These are phyloP conservation scores for Yarrowia bubula DNA, from an alignment of 805 yeast genomes.

Conservation along the genomic window DNA sequence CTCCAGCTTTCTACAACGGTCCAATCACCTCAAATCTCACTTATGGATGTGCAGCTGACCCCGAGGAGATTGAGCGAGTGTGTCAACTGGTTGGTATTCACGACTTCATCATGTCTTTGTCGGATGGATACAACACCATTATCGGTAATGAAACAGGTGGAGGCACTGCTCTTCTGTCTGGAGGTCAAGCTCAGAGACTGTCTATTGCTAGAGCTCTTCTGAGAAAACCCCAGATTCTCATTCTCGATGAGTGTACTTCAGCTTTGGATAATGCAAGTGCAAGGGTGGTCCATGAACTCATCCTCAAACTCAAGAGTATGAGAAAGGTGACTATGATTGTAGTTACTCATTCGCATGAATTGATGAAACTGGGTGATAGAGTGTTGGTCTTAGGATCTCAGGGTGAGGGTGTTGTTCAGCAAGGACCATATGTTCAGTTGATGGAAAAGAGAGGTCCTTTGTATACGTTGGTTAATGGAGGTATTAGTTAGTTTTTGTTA, in stretches of 20 bases:
- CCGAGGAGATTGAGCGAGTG: neutral
- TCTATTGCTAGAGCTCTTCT: slow-evolving; percentile 80
- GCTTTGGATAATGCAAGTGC: slow-evolving; percentile 72
- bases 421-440: neutral
- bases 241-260: slow-evolving; percentile 87
- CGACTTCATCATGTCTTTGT: slow-evolving; percentile 54
- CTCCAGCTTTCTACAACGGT: slow-evolving; percentile 68
- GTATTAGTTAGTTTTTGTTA: neutral
- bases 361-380: slow-evolving; percentile 59
- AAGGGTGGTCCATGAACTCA: slow-evolving; percentile 48
- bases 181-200: slow-evolving; percentile 87
- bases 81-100: slow-evolving; percentile 46
- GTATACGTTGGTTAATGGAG: slow-evolving; percentile 3
- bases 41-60: slow-evolving; percentile 48
- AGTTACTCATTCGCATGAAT: slow-evolving; percentile 70
- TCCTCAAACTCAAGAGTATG: slow-evolving; percentile 41
- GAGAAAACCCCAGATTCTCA: slow-evolving; percentile 59
- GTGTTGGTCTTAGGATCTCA: slow-evolving; percentile 39
- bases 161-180: slow-evolving; percentile 55
- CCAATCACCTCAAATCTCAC: slow-evolving; percentile 66
- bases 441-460: neutral
- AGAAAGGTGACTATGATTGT: slow-evolving; percentile 53
- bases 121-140: slow-evolving; percentile 57
- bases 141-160: slow-evolving; percentile 49
- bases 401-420: slow-evolving; percentile 11